Evolutionary conservation across 805 yeast genomes (phyloP).

Genomic region (Wickerhamiella australiensis): DNA sequence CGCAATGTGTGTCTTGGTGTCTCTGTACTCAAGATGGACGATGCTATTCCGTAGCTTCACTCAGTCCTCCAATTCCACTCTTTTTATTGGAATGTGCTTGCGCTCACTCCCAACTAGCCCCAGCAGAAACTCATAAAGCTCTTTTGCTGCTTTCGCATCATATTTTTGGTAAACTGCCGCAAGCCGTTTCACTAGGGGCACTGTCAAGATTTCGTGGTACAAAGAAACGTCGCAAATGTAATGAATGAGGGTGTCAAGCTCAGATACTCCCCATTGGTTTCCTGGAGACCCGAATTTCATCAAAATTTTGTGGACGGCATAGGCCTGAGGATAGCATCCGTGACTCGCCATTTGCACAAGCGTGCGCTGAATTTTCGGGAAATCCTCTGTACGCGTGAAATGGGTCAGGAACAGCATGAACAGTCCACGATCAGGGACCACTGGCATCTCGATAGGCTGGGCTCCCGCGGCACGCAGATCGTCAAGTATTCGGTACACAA

Average conservation of each 20-base stretch:
- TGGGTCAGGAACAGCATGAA: constrained; percentile 9
- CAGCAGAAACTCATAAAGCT: constrained; percentile 3
- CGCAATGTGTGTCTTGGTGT: no score
- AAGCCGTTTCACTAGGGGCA: neutral
- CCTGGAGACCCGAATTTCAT: neutral
- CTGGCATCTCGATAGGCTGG: constrained; percentile 7
- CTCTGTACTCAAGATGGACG: no score
- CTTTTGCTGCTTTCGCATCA: neutral
- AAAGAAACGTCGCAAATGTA: constrained; percentile 11
- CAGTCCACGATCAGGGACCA: constrained; percentile 5
- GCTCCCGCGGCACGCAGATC: neutral
- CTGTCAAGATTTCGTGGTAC: constrained; percentile 1
- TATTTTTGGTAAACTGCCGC: neutral
- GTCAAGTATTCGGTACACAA: neutral
- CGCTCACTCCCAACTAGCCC: neutral
- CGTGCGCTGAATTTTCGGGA: constrained; percentile 10
- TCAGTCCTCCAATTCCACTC: neutral
- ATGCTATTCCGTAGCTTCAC: no score
- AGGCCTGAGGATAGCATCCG: constrained; percentile 8
- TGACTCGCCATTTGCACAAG: constrained; percentile 15
- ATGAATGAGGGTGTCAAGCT: constrained; percentile 4
- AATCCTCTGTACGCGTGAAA: constrained; percentile 6
- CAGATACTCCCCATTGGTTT: neutral
- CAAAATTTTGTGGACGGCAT: neutral
- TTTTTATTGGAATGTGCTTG: neutral